Percentiles rank a stretch among this genome's conserved stretches.
Evolutionary conservation across 805 yeast species (phyloP).

Genomic region (Trichomonascus vanleenenianus): DNA sequence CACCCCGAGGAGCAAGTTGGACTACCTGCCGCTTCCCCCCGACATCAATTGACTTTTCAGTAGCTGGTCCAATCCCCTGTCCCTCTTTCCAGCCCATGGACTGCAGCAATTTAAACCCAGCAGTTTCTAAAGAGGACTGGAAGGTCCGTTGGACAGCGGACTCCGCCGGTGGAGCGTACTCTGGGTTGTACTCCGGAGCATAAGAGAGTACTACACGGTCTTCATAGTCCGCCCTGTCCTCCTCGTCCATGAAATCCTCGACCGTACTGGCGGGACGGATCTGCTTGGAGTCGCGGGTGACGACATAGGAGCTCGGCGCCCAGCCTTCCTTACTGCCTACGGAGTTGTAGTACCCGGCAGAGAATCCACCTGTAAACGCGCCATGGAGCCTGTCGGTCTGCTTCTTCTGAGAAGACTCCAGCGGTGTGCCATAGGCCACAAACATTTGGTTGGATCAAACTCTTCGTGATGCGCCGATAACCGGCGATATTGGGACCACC

Average conservation of each 20-base stretch:
- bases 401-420: background rate
- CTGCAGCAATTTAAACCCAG: slow-evolving; percentile 63
- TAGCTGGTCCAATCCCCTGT: slow-evolving; percentile 68
- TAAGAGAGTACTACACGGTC: slow-evolving; percentile 9
- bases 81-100: slow-evolving; percentile 80
- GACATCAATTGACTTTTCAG: slow-evolving; percentile 45
- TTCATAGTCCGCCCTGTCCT: slow-evolving; percentile 23
- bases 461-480: no score
- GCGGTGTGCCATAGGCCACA: no score
- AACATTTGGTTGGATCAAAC: no score
- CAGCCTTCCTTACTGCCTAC: slow-evolving; percentile 32
- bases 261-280: slow-evolving; percentile 9
- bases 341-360: slow-evolving; percentile 29
- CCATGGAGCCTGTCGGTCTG: slow-evolving; percentile 23
- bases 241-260: slow-evolving; percentile 31
- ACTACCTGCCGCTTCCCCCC: slow-evolving; percentile 7
- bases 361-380: slow-evolving; percentile 31
- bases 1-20: slow-evolving; percentile 15
- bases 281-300: slow-evolving; percentile 15
- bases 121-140: slow-evolving; percentile 35
- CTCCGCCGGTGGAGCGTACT: no score
- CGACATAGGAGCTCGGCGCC: slow-evolving; percentile 23
- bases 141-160: background rate
- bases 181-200: no score
- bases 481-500: no score